phyloP scores from a whole-genome alignment of 768 basidiomycete species.

The Russula ochroleuca region DNA sequence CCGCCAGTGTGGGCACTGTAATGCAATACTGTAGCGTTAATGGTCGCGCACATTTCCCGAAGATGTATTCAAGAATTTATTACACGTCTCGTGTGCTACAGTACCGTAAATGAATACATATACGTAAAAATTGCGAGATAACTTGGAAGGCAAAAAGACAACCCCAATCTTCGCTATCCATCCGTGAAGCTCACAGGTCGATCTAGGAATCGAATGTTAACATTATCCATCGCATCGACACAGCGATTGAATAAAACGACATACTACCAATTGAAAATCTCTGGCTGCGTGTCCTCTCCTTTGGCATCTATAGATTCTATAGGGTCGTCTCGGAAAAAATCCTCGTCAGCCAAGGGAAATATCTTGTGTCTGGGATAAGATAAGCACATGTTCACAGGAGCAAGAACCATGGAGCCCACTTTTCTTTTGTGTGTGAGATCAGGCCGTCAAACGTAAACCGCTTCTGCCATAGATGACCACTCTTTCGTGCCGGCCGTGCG shows the following conservation, averaged over 20 bases:
- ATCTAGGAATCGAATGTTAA: neutral
- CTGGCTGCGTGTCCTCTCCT: neutral
- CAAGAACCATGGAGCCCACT: conserved; percentile 39
- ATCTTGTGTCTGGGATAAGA: conserved; percentile 43
- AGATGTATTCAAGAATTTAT: neutral
- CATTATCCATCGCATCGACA: no score
- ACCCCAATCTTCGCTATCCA: neutral
- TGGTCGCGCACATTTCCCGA: neutral
- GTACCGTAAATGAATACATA: neutral
- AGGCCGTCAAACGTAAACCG: conserved; percentile 52
- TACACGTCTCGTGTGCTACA: neutral
- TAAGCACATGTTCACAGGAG: neutral
- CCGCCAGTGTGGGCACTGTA: no score
- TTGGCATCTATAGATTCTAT: no score
- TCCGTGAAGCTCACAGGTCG: neutral
- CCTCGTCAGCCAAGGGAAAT: conserved; percentile 21
- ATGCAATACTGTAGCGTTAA: no score
- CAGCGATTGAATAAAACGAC: neutral
- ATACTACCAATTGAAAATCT: neutral
- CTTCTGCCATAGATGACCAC: conserved; percentile 20
- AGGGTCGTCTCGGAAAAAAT: conserved; percentile 23
- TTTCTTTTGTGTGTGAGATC: conserved; percentile 57
- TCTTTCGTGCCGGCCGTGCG: conserved; percentile 1
- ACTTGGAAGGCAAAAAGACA: neutral
- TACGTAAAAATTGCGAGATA: neutral